Conservation (phyloP, 495 filamentous ascomycete genomes). For the Penicillium pancosmium region DNA sequence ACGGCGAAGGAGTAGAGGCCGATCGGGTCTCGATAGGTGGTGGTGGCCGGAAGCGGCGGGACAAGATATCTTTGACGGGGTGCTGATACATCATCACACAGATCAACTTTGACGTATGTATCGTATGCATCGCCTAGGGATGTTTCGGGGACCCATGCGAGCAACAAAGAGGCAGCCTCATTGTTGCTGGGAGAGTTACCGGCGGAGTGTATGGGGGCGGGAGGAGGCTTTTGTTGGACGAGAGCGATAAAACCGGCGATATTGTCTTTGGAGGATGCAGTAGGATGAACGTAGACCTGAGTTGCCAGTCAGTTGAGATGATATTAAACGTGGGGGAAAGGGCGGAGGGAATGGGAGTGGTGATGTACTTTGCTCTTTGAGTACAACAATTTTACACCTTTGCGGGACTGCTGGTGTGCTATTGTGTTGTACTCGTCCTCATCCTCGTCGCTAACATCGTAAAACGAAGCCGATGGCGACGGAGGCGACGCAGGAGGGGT, state of each 20-base stretch:
- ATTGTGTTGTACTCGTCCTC: constrained; percentile 96
- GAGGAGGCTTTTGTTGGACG: constrained; percentile 77
- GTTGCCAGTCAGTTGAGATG: constrained; percentile 6
- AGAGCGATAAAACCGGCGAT: constrained; percentile 95
- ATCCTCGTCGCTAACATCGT: constrained; percentile 95
- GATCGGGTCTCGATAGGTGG: constrained; percentile 66
- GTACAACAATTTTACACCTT: constrained; percentile 92
- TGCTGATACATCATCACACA: constrained; percentile 74
- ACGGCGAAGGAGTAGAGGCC: constrained; percentile 92
- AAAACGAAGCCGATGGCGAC: constrained; percentile 89
- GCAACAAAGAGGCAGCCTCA: constrained; percentile 68
- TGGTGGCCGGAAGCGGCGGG: constrained; percentile 80
- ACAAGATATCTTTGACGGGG: constrained; percentile 90
- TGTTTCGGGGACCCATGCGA: constrained; percentile 94
- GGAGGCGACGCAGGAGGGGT: constrained; percentile 54
- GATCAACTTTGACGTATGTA: constrained; percentile 94
- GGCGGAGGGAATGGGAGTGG: constrained; percentile 9
- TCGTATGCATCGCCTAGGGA: constrained; percentile 82
- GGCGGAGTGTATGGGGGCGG: constrained; percentile 37
- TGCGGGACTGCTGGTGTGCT: constrained; percentile 74
- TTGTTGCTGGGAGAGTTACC: constrained; percentile 50
- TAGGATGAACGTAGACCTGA: constrained; percentile 96
- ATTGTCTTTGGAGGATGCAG: constrained; percentile 91
- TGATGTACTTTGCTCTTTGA: constrained; percentile 86
- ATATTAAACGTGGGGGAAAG: background rate